Conservation (phyloP, 352 stramenopile species). For the Phytophthora boehmeriae region DNA sequence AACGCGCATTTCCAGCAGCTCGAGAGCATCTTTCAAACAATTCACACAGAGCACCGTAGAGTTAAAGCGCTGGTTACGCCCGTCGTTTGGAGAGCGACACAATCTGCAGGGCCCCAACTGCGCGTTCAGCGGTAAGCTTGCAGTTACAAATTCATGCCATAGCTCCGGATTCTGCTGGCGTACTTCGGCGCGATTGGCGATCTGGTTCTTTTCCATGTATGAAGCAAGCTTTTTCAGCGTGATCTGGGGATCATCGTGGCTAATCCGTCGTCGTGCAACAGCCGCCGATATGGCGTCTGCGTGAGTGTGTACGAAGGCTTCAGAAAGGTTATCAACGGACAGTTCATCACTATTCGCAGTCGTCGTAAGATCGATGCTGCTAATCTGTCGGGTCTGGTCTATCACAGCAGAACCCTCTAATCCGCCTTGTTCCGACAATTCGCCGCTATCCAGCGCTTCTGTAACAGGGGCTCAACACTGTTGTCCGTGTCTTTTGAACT, state of each 20-base stretch:
- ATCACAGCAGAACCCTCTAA: not conserved
- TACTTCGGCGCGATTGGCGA: constrained; percentile 38
- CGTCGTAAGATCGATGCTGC: not conserved
- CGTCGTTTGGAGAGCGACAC: constrained; percentile 47
- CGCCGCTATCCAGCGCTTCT: constrained; percentile 23
- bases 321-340: not conserved
- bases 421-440: constrained; percentile 10
- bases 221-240: constrained; percentile 24
- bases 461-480: not conserved
- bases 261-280: constrained; percentile 6
- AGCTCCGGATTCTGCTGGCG: constrained; percentile 41
- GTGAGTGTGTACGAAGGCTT: constrained; percentile 14
- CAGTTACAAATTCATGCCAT: constrained; percentile 46
- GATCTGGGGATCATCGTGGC: constrained; percentile 8
- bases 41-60: constrained; percentile 50
- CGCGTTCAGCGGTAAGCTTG: constrained; percentile 26
- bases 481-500: not conserved
- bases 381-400: not conserved
- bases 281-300: constrained; percentile 6
- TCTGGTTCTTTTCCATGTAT: constrained; percentile 42
- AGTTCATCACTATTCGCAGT: not conserved
- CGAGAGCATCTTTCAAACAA: constrained; percentile 39
- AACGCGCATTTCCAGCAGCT: constrained; percentile 25
- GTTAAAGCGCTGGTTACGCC: constrained; percentile 59
- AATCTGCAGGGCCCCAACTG: constrained; percentile 38